phyloP scores from a whole-genome alignment of 257 asterid species.

The Plectranthus barbatus region DNA sequence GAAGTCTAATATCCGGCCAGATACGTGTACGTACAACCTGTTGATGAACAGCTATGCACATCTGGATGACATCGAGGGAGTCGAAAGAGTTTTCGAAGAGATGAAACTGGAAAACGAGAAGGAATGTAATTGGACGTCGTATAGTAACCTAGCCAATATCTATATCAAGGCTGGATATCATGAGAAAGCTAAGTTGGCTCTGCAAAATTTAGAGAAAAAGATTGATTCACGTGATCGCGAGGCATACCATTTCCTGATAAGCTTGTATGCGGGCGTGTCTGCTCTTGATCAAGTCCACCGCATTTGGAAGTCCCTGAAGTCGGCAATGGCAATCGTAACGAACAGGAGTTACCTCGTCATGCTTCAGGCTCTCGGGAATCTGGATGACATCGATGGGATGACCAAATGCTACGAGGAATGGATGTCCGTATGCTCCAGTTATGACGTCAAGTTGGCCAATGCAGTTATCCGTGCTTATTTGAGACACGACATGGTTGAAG shows the following conservation, averaged over 20 bases:
- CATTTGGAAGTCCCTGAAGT: constrained; percentile 57
- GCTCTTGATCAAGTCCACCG: constrained; percentile 53
- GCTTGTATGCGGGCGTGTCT: constrained; percentile 50
- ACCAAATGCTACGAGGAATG: constrained; percentile 66
- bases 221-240: constrained; percentile 43
- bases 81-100: constrained; percentile 66
- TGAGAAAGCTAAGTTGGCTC: constrained; percentile 61
- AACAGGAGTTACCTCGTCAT: constrained; percentile 56
- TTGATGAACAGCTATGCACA: constrained; percentile 51
- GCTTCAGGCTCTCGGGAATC: constrained; percentile 59
- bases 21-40: constrained; percentile 51
- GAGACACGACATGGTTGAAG: constrained; percentile 38
- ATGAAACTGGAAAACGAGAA: constrained; percentile 35
- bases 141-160: constrained; percentile 58
- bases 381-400: constrained; percentile 47
- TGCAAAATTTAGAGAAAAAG: constrained; percentile 43
- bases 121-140: constrained; percentile 61
- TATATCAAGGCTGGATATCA: constrained; percentile 42
- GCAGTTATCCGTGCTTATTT: constrained; percentile 41
- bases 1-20: constrained; percentile 32
- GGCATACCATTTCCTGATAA: constrained; percentile 56
- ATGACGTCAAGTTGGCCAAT: constrained; percentile 48
- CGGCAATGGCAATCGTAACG: constrained; percentile 28
- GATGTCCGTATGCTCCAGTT: constrained; percentile 43
- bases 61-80: constrained; percentile 57